Evolutionary conservation across 495 filamentous ascomycete species (phyloP).

Genomic region (Hyaloscypha hepaticicola): DNA sequence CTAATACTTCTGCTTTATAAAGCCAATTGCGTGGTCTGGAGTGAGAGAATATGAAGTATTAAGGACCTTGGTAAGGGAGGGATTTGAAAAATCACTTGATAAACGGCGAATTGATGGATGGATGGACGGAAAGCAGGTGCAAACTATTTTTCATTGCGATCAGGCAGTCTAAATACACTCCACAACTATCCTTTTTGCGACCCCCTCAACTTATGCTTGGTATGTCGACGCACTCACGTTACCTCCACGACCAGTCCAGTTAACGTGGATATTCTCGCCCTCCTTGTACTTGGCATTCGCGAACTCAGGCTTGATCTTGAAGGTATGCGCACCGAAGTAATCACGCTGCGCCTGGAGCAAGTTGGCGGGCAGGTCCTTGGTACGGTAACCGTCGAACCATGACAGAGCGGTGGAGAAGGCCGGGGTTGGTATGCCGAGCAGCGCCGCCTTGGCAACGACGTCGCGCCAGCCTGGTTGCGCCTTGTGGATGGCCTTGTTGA

Average conservation of each 20-base stretch:
- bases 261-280: constrained; percentile 93
- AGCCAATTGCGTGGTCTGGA: too few relatives aligned
- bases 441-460: constrained; percentile 84
- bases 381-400: constrained; percentile 98
- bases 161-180: background rate
- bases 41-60: too few relatives aligned
- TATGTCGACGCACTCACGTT: constrained; percentile 97
- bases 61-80: too few relatives aligned
- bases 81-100: too few relatives aligned
- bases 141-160: background rate
- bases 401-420: constrained; percentile 93
- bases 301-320: constrained; percentile 90
- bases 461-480: constrained; percentile 96
- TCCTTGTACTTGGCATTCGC: constrained; percentile 81
- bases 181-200: too few relatives aligned
- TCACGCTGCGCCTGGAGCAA: constrained; percentile 97
- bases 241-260: constrained; percentile 98
- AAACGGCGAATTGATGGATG: too few relatives aligned
- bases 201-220: constrained; percentile 86
- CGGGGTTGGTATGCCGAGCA: constrained; percentile 91
- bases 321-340: constrained; percentile 99
- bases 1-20: too few relatives aligned
- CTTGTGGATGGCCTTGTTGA: constrained; percentile 97
- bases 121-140: too few relatives aligned
- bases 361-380: constrained; percentile 94